Conservation (phyloP, 2,329 filamentous ascomycete genomes). For the Fusarium fujikuroi region DNA sequence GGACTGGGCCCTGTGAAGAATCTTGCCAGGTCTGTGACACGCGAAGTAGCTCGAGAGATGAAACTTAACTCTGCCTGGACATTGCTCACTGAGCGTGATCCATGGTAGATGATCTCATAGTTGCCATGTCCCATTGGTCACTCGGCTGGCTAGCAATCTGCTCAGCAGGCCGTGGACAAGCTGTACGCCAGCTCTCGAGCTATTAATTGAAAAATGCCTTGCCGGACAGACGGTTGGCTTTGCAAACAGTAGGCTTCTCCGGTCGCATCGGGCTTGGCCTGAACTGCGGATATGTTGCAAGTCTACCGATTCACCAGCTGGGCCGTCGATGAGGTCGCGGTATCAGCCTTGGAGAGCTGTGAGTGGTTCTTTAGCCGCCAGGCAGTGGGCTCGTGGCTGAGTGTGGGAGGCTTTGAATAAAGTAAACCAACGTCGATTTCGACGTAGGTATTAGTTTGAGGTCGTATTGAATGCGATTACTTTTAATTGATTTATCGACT, state of each 20-base stretch:
- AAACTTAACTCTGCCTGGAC: neutral
- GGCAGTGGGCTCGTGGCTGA: conserved; percentile 38
- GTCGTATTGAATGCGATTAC: neutral
- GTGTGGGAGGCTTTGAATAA: conserved; percentile 35
- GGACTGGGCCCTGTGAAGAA: neutral
- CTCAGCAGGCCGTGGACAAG: neutral
- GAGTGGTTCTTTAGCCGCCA: conserved; percentile 40
- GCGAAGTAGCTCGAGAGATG: neutral
- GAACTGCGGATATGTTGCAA: conserved; percentile 11
- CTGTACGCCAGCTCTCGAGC: neutral
- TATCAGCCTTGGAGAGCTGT: conserved; percentile 31
- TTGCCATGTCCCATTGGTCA: neutral
- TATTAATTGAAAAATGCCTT: conserved; percentile 39
- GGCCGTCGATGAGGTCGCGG: conserved; percentile 24
- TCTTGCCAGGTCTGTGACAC: neutral
- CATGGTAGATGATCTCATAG: neutral
- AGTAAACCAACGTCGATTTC: conserved; percentile 27
- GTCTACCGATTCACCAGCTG: conserved; percentile 1
- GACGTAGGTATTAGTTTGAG: neutral
- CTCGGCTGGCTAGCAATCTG: neutral
- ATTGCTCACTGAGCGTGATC: neutral
- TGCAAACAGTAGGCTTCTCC: neutral
- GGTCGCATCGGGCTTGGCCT: conserved; percentile 29
- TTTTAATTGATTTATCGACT: neutral
- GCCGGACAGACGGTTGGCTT: conserved; percentile 9